A percentile compares a stretch with the other conserved stretches of the same genome.
phyloP scores from a whole-genome alignment of 2,329 filamentous ascomycete genomes.

The Scedosporium dehoogii region DNA sequence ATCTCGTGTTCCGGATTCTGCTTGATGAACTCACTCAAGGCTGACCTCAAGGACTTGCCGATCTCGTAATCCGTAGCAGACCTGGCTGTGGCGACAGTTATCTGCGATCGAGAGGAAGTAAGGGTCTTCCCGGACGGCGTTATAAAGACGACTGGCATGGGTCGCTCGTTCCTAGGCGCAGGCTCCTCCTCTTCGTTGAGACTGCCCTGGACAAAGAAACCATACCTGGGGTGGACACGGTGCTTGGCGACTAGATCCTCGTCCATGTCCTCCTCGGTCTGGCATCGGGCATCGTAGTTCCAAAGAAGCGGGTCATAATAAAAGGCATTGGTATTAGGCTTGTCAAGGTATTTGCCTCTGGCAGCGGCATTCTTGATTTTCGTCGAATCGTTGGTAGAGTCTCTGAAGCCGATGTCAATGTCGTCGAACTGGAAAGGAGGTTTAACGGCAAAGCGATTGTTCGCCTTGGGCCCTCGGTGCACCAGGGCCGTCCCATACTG shows the following conservation, averaged over 20 bases:
- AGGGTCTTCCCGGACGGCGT: slow-evolving; percentile 36
- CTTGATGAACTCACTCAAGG: slow-evolving; percentile 28
- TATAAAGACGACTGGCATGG: slow-evolving; percentile 38
- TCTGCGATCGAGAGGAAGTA: slow-evolving; percentile 36
- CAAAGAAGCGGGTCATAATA: slow-evolving; percentile 45
- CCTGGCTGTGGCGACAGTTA: slow-evolving; percentile 23
- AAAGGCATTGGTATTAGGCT: slow-evolving; percentile 42
- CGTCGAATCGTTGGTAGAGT: slow-evolving; percentile 45
- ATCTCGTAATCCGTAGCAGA: slow-evolving; percentile 23
- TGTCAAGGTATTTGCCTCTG: slow-evolving; percentile 42
- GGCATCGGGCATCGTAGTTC: slow-evolving; percentile 41
- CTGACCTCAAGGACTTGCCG: slow-evolving; percentile 22
- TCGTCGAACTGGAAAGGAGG: slow-evolving; percentile 39
- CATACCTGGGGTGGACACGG: slow-evolving; percentile 41
- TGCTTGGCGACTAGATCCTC: slow-evolving; percentile 37
- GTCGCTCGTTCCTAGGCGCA: slow-evolving; percentile 29
- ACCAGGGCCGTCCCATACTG: slow-evolving; percentile 41
- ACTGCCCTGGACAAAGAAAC: slow-evolving; percentile 39
- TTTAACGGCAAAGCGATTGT: slow-evolving; percentile 42
- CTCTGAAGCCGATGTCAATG: slow-evolving; percentile 49
- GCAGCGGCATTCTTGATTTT: slow-evolving; percentile 42
- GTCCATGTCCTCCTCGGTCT: slow-evolving; percentile 40
- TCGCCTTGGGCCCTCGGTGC: slow-evolving; percentile 28
- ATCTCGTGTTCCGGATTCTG: slow-evolving; percentile 18
- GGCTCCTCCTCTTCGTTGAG: slow-evolving; percentile 32